phyloP scores from a whole-genome alignment of 1,284 basidiomycete genomes.

The Mycosarcoma mackinlayi region DNA sequence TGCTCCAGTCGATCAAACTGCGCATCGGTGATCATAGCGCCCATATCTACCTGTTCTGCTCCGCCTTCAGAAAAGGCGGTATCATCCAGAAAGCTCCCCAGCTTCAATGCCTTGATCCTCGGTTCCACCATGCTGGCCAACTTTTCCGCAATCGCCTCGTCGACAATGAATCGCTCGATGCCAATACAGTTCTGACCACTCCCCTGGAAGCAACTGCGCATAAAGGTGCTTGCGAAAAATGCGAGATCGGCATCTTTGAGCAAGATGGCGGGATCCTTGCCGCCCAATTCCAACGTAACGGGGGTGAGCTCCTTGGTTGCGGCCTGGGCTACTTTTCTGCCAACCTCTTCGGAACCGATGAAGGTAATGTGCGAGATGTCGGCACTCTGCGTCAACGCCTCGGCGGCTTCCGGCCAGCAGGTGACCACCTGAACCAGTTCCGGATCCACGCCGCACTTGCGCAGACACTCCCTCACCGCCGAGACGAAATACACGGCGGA shows the following conservation, averaged over 20 bases:
- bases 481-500: conserved; percentile 73
- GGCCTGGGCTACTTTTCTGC: conserved; percentile 82
- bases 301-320: conserved; percentile 88
- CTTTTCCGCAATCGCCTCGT: conserved; percentile 78
- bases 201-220: conserved; percentile 74
- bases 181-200: conserved; percentile 92
- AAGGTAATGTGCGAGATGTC: conserved; percentile 80
- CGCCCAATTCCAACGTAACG: conserved; percentile 87
- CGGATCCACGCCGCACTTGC: conserved; percentile 79
- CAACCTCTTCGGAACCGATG: conserved; percentile 91
- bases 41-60: conserved; percentile 73
- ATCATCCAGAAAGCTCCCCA: conserved; percentile 63
- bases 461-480: conserved; percentile 62
- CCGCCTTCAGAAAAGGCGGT: conserved; percentile 22
- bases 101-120: conserved; percentile 49
- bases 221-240: conserved; percentile 71
- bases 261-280: conserved; percentile 73
- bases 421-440: conserved; percentile 75
- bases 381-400: conserved; percentile 81
- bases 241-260: conserved; percentile 70
- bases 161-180: conserved; percentile 90
- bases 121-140: conserved; percentile 71
- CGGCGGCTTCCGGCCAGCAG: conserved; percentile 87
- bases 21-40: conserved; percentile 80
- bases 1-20: conserved; percentile 78